Conservation (phyloP, 2,329 filamentous ascomycete genomes). For the Orbilia blumenaviensis region DNA sequence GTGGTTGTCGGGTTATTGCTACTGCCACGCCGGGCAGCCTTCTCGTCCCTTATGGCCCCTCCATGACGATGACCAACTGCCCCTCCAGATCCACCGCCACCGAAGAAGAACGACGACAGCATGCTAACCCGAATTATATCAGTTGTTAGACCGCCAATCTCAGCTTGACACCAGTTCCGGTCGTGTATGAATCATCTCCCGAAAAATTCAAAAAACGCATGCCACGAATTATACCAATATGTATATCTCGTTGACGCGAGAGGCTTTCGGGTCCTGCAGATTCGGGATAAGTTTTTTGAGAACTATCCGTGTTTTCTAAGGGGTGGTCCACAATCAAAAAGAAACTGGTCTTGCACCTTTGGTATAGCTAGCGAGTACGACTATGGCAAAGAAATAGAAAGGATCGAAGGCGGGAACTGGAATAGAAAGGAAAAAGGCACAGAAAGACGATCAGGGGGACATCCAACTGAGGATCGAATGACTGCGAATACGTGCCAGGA, state of each 20-base stretch:
- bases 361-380: slow-evolving; percentile 23
- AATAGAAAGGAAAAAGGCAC: slow-evolving; percentile 26
- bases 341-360: slow-evolving; percentile 22
- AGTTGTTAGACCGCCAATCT: slow-evolving; percentile 30
- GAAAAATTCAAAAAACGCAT: slow-evolving; percentile 36
- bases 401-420: not conserved
- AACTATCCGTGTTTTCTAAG: not conserved
- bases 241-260: slow-evolving; percentile 34
- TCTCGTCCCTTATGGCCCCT: slow-evolving; percentile 36
- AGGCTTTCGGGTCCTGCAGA: slow-evolving; percentile 25
- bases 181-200: slow-evolving; percentile 44
- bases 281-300: slow-evolving; percentile 19
- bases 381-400: slow-evolving; percentile 7
- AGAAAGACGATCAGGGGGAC: slow-evolving; percentile 16
- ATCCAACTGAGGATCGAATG: slow-evolving; percentile 34
- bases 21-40: slow-evolving; percentile 41
- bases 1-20: slow-evolving; percentile 1
- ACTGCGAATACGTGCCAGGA: slow-evolving; percentile 24
- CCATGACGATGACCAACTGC: slow-evolving; percentile 23
- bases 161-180: slow-evolving; percentile 44
- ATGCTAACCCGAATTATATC: slow-evolving; percentile 27
- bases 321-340: slow-evolving; percentile 28
- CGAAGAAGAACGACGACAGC: slow-evolving; percentile 51
- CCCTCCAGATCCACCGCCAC: slow-evolving; percentile 29
- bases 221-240: slow-evolving; percentile 46